A percentile compares a stretch with the other conserved stretches of the same genome.
Conservation (phyloP, 805 yeast species). For the Ogataea corticis region DNA sequence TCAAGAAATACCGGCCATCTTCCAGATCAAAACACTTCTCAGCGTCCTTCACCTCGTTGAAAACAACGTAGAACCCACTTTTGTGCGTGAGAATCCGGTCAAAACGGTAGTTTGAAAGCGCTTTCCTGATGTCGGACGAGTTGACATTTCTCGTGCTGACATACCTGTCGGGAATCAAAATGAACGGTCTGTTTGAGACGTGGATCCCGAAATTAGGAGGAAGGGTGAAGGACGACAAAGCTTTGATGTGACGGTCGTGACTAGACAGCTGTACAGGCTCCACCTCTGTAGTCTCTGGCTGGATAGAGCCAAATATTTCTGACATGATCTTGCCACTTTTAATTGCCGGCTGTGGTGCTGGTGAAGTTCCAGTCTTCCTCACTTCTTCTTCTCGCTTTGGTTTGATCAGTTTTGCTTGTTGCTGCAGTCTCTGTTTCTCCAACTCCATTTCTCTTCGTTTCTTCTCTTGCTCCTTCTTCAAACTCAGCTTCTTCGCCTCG, state of each 20-base stretch:
- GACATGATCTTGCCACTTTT: conserved; percentile 1
- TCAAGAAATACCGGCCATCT: conserved; percentile 55
- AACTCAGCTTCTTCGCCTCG: conserved; percentile 40
- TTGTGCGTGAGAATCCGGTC: conserved; percentile 61
- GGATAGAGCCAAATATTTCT: conserved; percentile 5
- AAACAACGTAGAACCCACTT: conserved; percentile 71
- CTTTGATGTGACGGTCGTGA: conserved; percentile 35
- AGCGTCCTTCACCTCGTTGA: conserved; percentile 59
- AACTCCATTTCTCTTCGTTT: conserved; percentile 25
- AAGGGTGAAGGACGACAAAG: conserved; percentile 32
- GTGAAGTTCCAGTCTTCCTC: background rate
- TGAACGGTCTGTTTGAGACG: conserved; percentile 57
- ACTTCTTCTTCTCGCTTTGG: conserved; percentile 15
- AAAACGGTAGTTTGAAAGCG: conserved; percentile 62
- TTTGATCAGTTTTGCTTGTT: conserved; percentile 13
- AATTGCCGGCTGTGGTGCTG: background rate
- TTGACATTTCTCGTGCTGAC: conserved; percentile 49
- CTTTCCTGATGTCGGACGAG: conserved; percentile 58
- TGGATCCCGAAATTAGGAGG: conserved; percentile 50
- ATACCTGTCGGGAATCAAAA: conserved; percentile 53
- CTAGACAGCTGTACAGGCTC: conserved; percentile 21
- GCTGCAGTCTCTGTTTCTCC: conserved; percentile 6
- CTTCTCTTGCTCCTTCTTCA: conserved; percentile 28
- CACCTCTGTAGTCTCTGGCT: conserved; percentile 8
- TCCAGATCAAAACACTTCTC: conserved; percentile 57